Base-by-base conservation (phyloP, 345 rosid species). In the Gossypium rotundifolium region DNA sequence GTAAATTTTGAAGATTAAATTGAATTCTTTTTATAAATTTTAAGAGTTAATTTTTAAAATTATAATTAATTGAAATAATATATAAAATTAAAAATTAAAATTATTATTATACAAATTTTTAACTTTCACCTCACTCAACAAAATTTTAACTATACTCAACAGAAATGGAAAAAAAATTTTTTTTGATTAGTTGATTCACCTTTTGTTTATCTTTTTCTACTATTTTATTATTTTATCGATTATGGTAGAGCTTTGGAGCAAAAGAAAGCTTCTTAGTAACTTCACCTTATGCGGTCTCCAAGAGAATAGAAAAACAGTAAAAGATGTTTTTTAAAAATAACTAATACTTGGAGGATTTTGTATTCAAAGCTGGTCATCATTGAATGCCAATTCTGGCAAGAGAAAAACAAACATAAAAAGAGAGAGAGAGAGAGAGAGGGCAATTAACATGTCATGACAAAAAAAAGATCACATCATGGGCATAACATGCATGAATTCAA, bases 401-500 rank as follows among this genome's bases (percentile, higher is more conserved):
- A 60, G n/a, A 27, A 60, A 23, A 25, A 12, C 9, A 25, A 59
- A 25, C 40, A 33, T 33, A 25, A 16, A 52, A 52, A 51, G 11
- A 58, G 0, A 23, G 11, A 58, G 2, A 54, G 23, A 53, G 18
- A 4, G 14, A 58, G 11, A 54, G 23, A 53, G 20, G 1, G 40
- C 76, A 66, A 80, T 63, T 58, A 70, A 76, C 83, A 82, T 79
- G 84, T 67, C 79, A 79, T 73, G 88, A 86, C 88, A 75, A 88
- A 70, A 82, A 85, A 82, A 85, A 80, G 73, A 79, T 84, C 88
- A 86, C 81, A 82, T 86, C 88, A 78, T 77, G 79, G 69, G 22
- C 81, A 82, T 78, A 80, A 79, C 83, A 76, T 81, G 81, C 84
- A 80, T 77, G 84, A 67, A 74, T 65, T 71, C 60, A 77, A 77